phyloP scores from a whole-genome alignment of 306 rosid genomes.

The Prosopis cineraria region DNA sequence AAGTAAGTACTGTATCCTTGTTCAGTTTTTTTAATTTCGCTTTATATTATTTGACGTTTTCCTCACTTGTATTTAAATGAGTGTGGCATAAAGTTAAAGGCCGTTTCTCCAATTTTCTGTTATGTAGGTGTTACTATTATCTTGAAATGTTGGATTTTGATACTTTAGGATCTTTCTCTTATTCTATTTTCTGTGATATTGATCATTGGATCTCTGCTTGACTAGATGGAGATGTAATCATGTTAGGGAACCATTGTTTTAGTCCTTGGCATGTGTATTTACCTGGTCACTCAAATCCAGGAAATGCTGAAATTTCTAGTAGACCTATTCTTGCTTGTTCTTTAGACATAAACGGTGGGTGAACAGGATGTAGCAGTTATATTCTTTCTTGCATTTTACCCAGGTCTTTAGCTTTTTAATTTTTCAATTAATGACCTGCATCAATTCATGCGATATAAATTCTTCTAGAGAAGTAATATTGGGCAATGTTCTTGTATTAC shows the following conservation, averaged over 20 bases:
- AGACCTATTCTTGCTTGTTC: not conserved
- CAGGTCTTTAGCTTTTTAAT: no score
- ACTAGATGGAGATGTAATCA: not conserved
- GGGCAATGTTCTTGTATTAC: not conserved
- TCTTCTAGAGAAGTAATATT: not conserved
- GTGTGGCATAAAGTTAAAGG: not conserved
- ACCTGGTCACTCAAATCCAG: not conserved
- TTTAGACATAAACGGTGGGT: not conserved
- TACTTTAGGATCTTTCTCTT: not conserved
- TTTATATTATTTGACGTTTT: not conserved
- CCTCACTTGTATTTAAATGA: not conserved
- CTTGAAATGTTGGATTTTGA: not conserved
- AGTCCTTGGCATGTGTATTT: not conserved
- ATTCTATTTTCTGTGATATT: not conserved
- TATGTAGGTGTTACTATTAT: not conserved
- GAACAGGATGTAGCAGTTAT: not conserved
- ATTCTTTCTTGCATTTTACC: not conserved
- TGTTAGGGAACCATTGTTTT: not conserved
- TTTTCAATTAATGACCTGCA: not conserved
- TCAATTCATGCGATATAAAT: not conserved
- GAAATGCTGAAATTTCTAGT: not conserved
- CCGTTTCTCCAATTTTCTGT: not conserved
- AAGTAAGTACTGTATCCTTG: constrained; percentile 48
- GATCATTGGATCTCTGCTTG: not conserved
- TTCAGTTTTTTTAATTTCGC: not conserved